These are phyloP conservation scores for Calonectria fujianensis DNA, from an alignment of 2,329 filamentous ascomycete genomes.

Conservation along the genomic window DNA sequence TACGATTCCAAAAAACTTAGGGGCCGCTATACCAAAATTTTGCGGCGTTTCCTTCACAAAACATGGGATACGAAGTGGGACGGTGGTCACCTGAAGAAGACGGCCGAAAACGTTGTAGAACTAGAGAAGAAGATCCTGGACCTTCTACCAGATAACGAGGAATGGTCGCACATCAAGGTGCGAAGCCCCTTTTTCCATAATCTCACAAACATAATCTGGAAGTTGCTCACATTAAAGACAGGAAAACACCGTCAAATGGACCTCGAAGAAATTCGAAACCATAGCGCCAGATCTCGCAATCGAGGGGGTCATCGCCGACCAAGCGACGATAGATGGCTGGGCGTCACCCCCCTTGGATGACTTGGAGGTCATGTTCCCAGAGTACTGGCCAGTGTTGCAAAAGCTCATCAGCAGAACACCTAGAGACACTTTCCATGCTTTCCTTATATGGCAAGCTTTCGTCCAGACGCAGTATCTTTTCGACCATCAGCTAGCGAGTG, in stretches of 20 bases:
- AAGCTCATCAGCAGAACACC: slow-evolving; percentile 26
- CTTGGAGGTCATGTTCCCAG: slow-evolving; percentile 39
- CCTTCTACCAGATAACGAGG: slow-evolving; percentile 17
- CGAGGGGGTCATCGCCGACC: slow-evolving; percentile 1
- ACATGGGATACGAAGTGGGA: slow-evolving; percentile 1
- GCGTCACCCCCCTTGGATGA: slow-evolving; percentile 15
- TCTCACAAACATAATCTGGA: too few relatives aligned
- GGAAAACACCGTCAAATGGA: slow-evolving; percentile 17
- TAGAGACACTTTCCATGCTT: slow-evolving; percentile 39
- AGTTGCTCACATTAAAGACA: not conserved
- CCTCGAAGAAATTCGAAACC: slow-evolving; percentile 24
- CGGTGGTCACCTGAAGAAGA: not conserved
- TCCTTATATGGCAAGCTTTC: slow-evolving; percentile 44
- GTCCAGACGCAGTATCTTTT: slow-evolving; percentile 42
- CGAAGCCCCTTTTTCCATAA: not conserved
- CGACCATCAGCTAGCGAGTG: not conserved
- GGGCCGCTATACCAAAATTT: slow-evolving; percentile 14
- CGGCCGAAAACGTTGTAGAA: slow-evolving; percentile 28
- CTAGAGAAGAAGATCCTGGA: slow-evolving; percentile 33
- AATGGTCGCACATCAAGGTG: slow-evolving; percentile 33
- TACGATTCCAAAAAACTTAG: slow-evolving; percentile 19
- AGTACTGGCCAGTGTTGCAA: slow-evolving; percentile 33
- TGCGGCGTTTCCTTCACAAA: slow-evolving; percentile 7
- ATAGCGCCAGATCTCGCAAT: slow-evolving; percentile 30
- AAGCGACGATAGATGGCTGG: not conserved